phyloP scores from a whole-genome alignment of 148 eudicot species.

The Polygonum aviculare region DNA sequence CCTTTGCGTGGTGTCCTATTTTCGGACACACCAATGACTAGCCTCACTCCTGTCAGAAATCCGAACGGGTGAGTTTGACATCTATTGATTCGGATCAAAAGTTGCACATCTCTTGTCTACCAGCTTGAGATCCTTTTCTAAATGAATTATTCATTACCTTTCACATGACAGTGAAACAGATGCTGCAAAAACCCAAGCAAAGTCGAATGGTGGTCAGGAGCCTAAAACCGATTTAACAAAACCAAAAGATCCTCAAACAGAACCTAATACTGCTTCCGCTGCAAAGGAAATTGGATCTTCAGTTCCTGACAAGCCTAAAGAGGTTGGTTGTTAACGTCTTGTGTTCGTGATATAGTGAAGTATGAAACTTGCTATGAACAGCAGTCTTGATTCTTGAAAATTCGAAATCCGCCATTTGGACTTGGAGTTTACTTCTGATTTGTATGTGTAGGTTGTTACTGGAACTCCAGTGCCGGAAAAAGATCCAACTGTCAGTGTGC shows the following conservation, averaged over 20 bases:
- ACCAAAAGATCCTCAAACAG: slow-evolving; percentile 24
- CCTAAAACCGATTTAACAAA: slow-evolving; percentile 22
- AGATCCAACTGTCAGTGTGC: neutral
- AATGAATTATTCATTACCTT: slow-evolving; percentile 1
- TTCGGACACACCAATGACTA: slow-evolving; percentile 31
- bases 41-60: slow-evolving; percentile 19
- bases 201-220: slow-evolving; percentile 29
- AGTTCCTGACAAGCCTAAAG: slow-evolving; percentile 1
- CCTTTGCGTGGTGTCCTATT: slow-evolving; percentile 79
- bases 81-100: neutral
- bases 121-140: slow-evolving; percentile 2
- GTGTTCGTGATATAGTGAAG: neutral
- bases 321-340: neutral
- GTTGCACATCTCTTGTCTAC: neutral
- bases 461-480: neutral
- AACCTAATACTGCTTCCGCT: slow-evolving; percentile 22
- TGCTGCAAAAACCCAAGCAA: slow-evolving; percentile 21
- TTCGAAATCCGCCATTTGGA: neutral
- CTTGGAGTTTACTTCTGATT: neutral
- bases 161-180: slow-evolving; percentile 35
- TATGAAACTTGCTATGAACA: neutral
- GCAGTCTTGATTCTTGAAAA: neutral
- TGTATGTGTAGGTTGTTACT: neutral
- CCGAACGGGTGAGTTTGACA: slow-evolving; percentile 31
- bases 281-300: slow-evolving; percentile 21